Evolutionary conservation across 106 monocot species (phyloP), one percentile per base, ranked within the genome.

Genomic region (Dendrobium huoshanense): DNA sequence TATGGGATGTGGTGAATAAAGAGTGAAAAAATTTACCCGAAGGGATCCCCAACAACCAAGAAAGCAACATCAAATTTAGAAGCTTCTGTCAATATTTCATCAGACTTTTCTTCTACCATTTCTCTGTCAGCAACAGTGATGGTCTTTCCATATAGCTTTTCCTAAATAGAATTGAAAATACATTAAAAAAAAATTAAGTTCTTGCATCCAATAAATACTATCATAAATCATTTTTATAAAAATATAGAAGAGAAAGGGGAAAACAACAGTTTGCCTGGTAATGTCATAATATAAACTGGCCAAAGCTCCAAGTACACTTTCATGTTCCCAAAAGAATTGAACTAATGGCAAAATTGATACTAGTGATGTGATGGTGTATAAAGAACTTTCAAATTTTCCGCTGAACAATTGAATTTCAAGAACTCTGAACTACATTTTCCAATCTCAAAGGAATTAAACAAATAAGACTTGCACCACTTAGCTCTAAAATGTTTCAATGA

Each of bases 41-140:
- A 98, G 18, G 97, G 97, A 83, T 98, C 97, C 4, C 94, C 97
- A 27, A 94, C 97, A 22, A 98, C 97, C 13, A 98, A 85, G 84
- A 98, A 94, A 19, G 89, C 90, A 16, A 92, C 91, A 73, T 98
- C 89, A 40, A 80, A 86, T n/a, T 86, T 80, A 20, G 77, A 48
- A 41, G 97, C 97, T 40, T 88, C 89, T 0, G 74, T 65, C 22
- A 95, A 80, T 20, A 98, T 90, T 9, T 61, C 67, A 77, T 92
- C 92, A 15, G 88, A 94, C 55, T 59, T 65, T 79, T 94, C 94
- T 83, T 98, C 97, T n/a, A 98, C 97, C 94, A 92, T 92, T 74
- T 94, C 94, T 80, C 94, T 85, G 74, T 94, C 94, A 0, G 97
- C 94, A 75, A 94, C 81, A 73, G 81, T 79, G 42, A 98, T 76